Evolutionary conservation across 306 rosid genomes (phyloP), one percentile per base, ranked within the genome.

Genomic region (Herpetospermum pedunculosum): DNA sequence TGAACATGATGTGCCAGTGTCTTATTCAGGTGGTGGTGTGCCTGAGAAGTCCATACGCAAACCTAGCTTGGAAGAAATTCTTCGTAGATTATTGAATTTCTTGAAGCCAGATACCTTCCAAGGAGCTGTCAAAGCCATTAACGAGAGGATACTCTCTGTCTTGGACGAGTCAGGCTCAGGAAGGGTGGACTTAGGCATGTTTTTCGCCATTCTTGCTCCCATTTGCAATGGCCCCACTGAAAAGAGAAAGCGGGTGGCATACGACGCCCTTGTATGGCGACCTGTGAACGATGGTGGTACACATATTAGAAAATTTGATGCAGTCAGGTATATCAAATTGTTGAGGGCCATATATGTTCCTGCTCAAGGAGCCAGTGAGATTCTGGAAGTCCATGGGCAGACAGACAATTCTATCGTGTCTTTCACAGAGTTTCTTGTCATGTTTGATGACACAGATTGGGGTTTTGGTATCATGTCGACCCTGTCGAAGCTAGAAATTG

Each of bases 71-170:
- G 99, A 95, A 87, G 96, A 84, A 85, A 87, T 87, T 77, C 96
- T 95, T 54, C 96, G 85, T 48, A 90, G 89, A 65, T 83, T 95
- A 68, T 89, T 95, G 26, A 78, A 13, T 77, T 89, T 91, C 81
- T 82, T 95, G 18, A 95, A 91, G 87, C 97, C 99, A 0, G 97
- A 95, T 77, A 95, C 99, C 16, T 91, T 91, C 76, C 97, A 95
- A 84, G 99, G 97, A 62, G 95, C 99, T 4, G 92, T 95, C 40
- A 95, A 88, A 85, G 96, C 92, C 75, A 85, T 95, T 40, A 95
- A 95, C 41, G 97, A 91, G 88, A 89, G 97, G 85, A 80, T 95
- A 69, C 97, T 95, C 15, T 84, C 99, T 32, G 89, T 85, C 77
- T 79, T 95, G 83, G 97, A 95, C 52, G 97, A 83, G 16, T 67